Conservation (phyloP, 2,329 filamentous ascomycete species). For the Emergomyces africanus region DNA sequence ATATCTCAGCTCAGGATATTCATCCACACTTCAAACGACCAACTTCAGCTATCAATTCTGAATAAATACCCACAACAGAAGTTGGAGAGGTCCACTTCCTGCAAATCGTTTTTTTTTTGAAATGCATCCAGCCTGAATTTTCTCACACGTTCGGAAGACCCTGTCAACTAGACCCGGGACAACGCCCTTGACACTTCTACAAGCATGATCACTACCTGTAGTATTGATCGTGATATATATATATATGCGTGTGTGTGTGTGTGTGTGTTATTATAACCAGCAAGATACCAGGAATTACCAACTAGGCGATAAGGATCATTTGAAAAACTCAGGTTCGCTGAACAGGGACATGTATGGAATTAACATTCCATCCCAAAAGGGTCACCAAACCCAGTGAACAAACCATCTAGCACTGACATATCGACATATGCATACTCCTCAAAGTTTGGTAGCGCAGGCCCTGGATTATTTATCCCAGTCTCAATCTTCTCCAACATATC, state of each 20-base stretch:
- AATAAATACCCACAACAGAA: too few relatives aligned
- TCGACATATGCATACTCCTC: constrained; percentile 1
- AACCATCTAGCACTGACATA: constrained; percentile 2
- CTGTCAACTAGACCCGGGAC: too few relatives aligned
- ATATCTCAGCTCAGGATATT: too few relatives aligned
- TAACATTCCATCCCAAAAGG: constrained; percentile 1
- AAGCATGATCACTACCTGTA: too few relatives aligned
- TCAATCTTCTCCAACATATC: constrained; percentile 35
- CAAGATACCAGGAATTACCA: neutral
- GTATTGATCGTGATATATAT: neutral
- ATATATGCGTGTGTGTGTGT: neutral
- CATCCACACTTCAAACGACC: too few relatives aligned
- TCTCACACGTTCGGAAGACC: too few relatives aligned
- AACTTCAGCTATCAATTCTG: too few relatives aligned
- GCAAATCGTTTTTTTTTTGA: too few relatives aligned
- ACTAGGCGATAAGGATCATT: neutral
- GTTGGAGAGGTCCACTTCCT: too few relatives aligned
- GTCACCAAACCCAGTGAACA: constrained; percentile 2
- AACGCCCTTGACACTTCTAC: too few relatives aligned
- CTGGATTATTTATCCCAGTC: neutral
- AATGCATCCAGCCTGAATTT: too few relatives aligned
- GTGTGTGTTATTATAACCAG: neutral
- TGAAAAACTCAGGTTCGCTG: neutral
- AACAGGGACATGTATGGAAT: neutral
- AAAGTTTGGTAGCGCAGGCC: neutral